A percentile compares a stretch with the other conserved stretches of the same genome.
Conservation (phyloP, 768 basidiomycete genomes). For the Suillus tomentosus region DNA sequence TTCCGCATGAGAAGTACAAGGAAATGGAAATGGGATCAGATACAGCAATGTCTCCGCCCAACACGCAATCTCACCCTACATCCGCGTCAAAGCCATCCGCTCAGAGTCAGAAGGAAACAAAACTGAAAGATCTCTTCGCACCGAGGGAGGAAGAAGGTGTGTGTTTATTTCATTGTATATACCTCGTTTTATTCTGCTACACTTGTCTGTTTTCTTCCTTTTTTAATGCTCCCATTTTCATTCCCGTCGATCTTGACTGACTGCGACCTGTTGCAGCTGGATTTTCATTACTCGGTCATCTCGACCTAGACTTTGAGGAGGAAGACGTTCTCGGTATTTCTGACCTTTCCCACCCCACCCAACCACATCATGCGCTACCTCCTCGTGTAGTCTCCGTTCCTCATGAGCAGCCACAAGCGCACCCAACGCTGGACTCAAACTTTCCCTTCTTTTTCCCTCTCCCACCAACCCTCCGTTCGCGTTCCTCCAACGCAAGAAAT, state of each 20-base stretch:
- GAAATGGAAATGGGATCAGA: background rate
- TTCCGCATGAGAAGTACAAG: conserved; percentile 18
- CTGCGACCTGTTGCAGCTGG: conserved; percentile 40
- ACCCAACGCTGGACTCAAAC: conserved; percentile 50
- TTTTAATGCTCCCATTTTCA: background rate
- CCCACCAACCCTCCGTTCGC: conserved; percentile 23
- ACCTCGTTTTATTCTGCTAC: background rate
- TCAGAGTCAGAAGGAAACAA: conserved; percentile 25
- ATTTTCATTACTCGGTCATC: conserved; percentile 76
- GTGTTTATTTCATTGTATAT: conserved; percentile 14
- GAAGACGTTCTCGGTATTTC: conserved; percentile 46
- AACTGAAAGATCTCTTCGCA: conserved; percentile 74
- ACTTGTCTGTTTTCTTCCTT: background rate
- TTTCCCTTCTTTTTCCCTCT: conserved; percentile 68
- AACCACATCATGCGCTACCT: conserved; percentile 5
- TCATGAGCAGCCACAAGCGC: conserved; percentile 16
- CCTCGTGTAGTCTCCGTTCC: conserved; percentile 7
- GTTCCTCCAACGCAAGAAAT: conserved; percentile 20
- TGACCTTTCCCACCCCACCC: conserved; percentile 25
- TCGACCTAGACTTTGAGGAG: conserved; percentile 72
- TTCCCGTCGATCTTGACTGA: conserved; percentile 1
- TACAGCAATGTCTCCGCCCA: background rate
- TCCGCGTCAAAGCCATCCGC: background rate
- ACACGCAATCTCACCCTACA: background rate
- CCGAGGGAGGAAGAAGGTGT: conserved; percentile 69